Evolutionary conservation across 441 rosid genomes (phyloP), one percentile per base, ranked within the genome.

Genomic region (Eruca vesicaria): DNA sequence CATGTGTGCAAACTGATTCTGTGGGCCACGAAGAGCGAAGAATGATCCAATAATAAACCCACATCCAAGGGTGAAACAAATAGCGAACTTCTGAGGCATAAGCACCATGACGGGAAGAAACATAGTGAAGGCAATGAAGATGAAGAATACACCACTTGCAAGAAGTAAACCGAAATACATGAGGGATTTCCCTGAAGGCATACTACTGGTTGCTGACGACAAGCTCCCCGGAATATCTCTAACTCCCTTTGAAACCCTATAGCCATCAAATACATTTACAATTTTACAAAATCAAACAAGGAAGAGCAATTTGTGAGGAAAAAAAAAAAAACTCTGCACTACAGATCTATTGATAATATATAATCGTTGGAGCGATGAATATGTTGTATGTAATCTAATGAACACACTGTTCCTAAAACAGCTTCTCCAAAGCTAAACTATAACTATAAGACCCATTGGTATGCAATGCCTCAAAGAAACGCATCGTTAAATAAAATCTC

Each of bases 51-150:
- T 86, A 67, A 88, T 90, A 73, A 90, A 86, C 72, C 85, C 82
- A 77, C 95, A 87, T 65, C 95, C 95, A 26, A 90, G 75, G 52
- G 92, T 90, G 79, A 90, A 90, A 84, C 89, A 88, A 59, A 88
- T 84, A 11, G 92, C 89, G 68, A 90, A 90, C 64, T 90, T 90
- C 89, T 90, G 95, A 16, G 95, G 92, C 92, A 90, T 83, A 66
- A 90, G 63, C 38, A 88, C 95, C 89, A 90, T 90, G 81, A 90
- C 82, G 0, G 95, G 95, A 56, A 90, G 95, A 74, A 90, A 90
- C 92, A 90, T 86, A 68, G 90, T 86, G 75, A 90, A 90, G 67
- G 90, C 89, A 4, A 90, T 82, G 80, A 90, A 85, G 66, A 90
- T 72, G 65, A 88, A 90, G 85, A 88, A 90, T 18, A 86, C 83